These are phyloP conservation scores for Datisca glomerata DNA, from an alignment of 306 rosid genomes.

Conservation along the genomic window DNA sequence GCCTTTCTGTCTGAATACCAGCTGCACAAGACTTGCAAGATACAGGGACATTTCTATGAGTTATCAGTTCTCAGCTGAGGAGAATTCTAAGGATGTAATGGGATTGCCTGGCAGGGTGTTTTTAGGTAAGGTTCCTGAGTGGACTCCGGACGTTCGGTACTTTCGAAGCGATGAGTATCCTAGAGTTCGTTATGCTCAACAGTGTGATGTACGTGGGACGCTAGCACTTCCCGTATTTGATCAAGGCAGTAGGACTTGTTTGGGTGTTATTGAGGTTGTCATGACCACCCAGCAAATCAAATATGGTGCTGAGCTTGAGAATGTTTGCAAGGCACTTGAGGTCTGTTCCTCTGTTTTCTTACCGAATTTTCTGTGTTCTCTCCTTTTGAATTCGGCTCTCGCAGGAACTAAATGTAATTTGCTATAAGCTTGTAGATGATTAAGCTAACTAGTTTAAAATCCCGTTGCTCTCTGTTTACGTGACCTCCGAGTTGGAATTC, in stretches of 20 bases:
- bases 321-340: conserved; percentile 90
- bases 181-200: conserved; percentile 61
- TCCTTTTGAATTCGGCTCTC: not conserved
- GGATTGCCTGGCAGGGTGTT: conserved; percentile 95
- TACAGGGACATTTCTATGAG: conserved; percentile 52
- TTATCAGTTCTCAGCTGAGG: conserved; percentile 53
- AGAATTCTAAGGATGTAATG: conserved; percentile 28
- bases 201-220: conserved; percentile 61
- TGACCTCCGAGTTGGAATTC: too few relatives aligned
- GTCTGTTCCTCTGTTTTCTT: conserved; percentile 39
- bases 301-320: conserved; percentile 58
- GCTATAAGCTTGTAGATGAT: too few relatives aligned
- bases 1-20: conserved; percentile 42
- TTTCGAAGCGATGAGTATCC: conserved; percentile 73
- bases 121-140: conserved; percentile 68
- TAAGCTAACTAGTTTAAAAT: too few relatives aligned
- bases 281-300: conserved; percentile 54
- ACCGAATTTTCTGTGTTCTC: conserved; percentile 7
- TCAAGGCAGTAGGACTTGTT: conserved; percentile 57
- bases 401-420: too few relatives aligned
- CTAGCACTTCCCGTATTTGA: conserved; percentile 84
- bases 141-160: conserved; percentile 92
- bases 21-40: conserved; percentile 44
- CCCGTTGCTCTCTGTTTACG: too few relatives aligned
- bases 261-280: conserved; percentile 90